Evolutionary conservation across 805 yeast species (phyloP).

Genomic region (Millerozyma acaciae): DNA sequence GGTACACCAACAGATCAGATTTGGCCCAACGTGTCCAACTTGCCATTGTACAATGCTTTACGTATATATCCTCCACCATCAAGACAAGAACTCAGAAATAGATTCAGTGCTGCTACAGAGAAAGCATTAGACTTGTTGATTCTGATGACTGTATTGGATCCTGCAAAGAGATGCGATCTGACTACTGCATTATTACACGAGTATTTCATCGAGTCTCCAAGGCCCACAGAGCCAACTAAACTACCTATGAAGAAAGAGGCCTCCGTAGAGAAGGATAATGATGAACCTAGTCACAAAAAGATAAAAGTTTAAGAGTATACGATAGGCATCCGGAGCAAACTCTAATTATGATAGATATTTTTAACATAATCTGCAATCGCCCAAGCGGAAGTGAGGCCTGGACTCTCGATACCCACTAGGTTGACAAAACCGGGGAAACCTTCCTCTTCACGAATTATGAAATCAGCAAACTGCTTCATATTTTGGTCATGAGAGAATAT

Average conservation of each 20-base stretch:
- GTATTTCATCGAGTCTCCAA: slow-evolving; percentile 70
- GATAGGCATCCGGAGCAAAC: background rate
- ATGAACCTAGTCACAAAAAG: slow-evolving; percentile 15
- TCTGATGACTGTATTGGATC: slow-evolving; percentile 72
- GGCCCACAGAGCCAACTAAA: slow-evolving; percentile 63
- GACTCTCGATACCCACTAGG: slow-evolving; percentile 81
- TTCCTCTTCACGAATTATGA: slow-evolving; percentile 63
- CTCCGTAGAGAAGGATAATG: slow-evolving; percentile 14
- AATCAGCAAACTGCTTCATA: slow-evolving; percentile 57
- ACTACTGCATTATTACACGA: slow-evolving; percentile 59
- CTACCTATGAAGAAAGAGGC: slow-evolving; percentile 49
- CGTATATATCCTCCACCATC: slow-evolving; percentile 81
- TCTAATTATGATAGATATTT: slow-evolving; percentile 20
- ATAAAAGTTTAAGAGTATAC: slow-evolving; percentile 13
- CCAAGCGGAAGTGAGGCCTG: slow-evolving; percentile 80
- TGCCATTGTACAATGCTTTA: slow-evolving; percentile 73
- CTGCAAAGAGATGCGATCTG: slow-evolving; percentile 65
- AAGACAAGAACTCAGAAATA: slow-evolving; percentile 68
- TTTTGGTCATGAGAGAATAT: slow-evolving; percentile 42
- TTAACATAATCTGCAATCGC: slow-evolving; percentile 76
- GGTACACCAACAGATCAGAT: slow-evolving; percentile 92
- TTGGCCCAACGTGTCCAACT: slow-evolving; percentile 85
- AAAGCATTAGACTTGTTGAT: slow-evolving; percentile 72
- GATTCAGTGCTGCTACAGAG: slow-evolving; percentile 90
- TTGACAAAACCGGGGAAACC: slow-evolving; percentile 78